These are phyloP conservation scores for Albugo candida DNA, from an alignment of 352 stramenopile species.

Conservation along the genomic window DNA sequence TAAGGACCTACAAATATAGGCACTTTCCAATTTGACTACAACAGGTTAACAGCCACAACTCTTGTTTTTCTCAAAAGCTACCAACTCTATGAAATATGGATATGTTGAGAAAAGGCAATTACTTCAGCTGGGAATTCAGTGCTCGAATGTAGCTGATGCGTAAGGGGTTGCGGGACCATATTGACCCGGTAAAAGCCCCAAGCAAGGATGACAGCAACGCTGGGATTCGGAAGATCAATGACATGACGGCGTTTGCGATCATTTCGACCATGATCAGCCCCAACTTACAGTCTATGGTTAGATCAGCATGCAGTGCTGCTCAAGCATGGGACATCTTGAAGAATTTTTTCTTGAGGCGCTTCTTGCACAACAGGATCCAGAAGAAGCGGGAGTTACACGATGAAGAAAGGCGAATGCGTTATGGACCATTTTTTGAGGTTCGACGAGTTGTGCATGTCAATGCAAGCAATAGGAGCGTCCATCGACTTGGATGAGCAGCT, in stretches of 20 bases:
- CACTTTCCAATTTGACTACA: too few relatives aligned
- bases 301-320: not conserved
- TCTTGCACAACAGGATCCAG: slow-evolving; percentile 10
- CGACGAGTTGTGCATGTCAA: slow-evolving; percentile 8
- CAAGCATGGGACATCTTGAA: slow-evolving; percentile 10
- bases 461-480: slow-evolving; percentile 6
- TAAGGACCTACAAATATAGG: too few relatives aligned
- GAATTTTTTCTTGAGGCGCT: slow-evolving; percentile 11
- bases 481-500: slow-evolving; percentile 6
- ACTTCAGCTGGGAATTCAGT: not conserved
- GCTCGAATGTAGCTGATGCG: not conserved
- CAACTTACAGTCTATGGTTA: slow-evolving; percentile 7
- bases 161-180: not conserved
- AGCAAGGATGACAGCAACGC: not conserved
- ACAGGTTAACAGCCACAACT: too few relatives aligned
- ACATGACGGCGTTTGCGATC: not conserved
- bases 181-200: slow-evolving; percentile 4
- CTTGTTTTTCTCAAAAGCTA: too few relatives aligned
- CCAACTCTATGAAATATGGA: too few relatives aligned
- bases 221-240: slow-evolving; percentile 1
- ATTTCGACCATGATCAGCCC: not conserved
- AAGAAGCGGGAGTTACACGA: slow-evolving; percentile 4
- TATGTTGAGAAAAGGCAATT: too few relatives aligned
- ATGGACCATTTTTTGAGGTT: slow-evolving; percentile 13
- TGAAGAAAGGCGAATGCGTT: slow-evolving; percentile 1